Base-by-base conservation (phyloP, 2,329 filamentous ascomycete species). In the Cercospora sp. region DNA sequence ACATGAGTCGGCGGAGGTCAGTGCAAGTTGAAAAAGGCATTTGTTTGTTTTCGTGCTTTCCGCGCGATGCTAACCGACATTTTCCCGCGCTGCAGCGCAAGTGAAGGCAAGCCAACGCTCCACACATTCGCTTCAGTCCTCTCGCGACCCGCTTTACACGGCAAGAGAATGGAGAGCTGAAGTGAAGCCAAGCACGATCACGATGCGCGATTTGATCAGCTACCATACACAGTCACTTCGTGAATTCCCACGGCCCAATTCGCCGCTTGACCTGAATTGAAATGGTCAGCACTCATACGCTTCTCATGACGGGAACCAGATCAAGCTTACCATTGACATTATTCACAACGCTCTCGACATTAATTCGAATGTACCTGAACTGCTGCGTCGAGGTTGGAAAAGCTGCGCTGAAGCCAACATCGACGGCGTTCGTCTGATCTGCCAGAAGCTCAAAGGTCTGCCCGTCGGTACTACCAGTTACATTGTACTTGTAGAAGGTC, bases 401-500 rank as follows among this genome's bases (percentile, higher is more conserved):
- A 31, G 28, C 39, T 5, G 58, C 59, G 23, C 66, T 68, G 20
- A 68, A 68, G 1, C 66, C 66, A 4, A 68, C 66, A 55, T 68
- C 62, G 2, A 68, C 59, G 1, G 30, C 53, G n/a, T 64, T 48
- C 12, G 59, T 65, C 65, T 63, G 42, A 36, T 72, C 68, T 3
- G 65, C 64, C 8, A 70, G 62, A 0, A 65, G 42, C 4, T 63
- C 45, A 31, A 68, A 72, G 9, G 53, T 64, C 12, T 59, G 33
- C 1, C 65, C 64, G n/a, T 73, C 69, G 12, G 28, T 62, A 20
- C 63, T 68, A 2, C 72, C 72, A 16, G 65, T 65, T n/a, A 73
- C 58, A 58, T 65, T 72, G 63, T 71, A 73, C n/a, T 60, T 63
- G 20, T 72, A 65, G 36, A 70, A 73, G 1, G 72, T 73, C 51